These are phyloP conservation scores for Mrakia gelida DNA, from an alignment of 768 basidiomycete species.

Conservation along the genomic window DNA sequence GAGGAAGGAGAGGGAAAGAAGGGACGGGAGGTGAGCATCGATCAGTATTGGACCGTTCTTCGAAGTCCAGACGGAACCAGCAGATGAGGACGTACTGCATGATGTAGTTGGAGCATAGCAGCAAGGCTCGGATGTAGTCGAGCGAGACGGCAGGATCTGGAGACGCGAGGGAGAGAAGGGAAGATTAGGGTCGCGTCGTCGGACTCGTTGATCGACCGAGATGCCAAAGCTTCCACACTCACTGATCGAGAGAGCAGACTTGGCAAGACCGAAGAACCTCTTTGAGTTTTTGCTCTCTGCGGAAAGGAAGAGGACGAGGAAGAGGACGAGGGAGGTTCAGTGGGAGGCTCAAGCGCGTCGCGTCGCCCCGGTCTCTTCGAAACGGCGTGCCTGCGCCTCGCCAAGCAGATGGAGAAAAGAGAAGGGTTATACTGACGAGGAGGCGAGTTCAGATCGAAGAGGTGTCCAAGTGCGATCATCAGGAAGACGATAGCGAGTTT, in stretches of 20 bases:
- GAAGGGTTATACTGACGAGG: no score
- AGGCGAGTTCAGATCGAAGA: slow-evolving; percentile 56
- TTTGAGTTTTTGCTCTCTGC: neutral
- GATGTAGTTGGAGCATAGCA: neutral
- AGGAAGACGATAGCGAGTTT: slow-evolving; percentile 62
- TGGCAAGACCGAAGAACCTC: slow-evolving; percentile 12
- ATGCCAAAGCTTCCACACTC: neutral
- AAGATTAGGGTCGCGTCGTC: neutral
- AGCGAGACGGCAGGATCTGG: neutral
- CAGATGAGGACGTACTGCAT: neutral
- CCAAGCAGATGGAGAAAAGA: no score
- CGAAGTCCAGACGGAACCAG: no score
- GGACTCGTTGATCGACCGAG: neutral
- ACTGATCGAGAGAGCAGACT: slow-evolving; percentile 1
- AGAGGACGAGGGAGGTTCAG: neutral
- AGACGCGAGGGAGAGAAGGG: neutral
- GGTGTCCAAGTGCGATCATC: slow-evolving; percentile 60
- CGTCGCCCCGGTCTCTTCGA: no score
- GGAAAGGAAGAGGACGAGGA: neutral
- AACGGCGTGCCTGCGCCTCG: no score
- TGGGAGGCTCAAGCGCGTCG: neutral
- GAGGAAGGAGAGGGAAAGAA: no score
- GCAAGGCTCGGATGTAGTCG: neutral
- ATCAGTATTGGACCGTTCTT: no score
- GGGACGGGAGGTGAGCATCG: no score